phyloP scores from a whole-genome alignment of 2,329 filamentous ascomycete species.

The Aspergillus quadrilineatus region DNA sequence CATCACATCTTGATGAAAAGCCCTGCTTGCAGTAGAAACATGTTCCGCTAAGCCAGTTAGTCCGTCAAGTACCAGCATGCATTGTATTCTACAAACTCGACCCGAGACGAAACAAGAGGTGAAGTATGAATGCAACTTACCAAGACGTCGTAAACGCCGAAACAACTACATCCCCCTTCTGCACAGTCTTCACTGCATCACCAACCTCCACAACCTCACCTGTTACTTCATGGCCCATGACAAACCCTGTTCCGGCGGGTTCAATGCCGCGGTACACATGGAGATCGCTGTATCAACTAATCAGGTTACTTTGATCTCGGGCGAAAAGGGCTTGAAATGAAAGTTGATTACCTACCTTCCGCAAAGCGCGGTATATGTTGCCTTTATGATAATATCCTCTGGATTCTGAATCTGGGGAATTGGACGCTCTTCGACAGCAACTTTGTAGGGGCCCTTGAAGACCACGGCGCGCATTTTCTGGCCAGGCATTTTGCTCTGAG shows the following conservation, averaged over 20 bases:
- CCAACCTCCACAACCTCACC: conserved; percentile 71
- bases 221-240: conserved; percentile 81
- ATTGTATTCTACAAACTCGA: not conserved
- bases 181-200: conserved; percentile 64
- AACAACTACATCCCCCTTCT: conserved; percentile 75
- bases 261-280: conserved; percentile 85
- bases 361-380: conserved; percentile 79
- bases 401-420: conserved; percentile 70
- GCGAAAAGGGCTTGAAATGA: not conserved
- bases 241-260: conserved; percentile 62
- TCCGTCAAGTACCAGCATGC: not conserved
- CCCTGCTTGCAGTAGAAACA: conserved; percentile 85
- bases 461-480: conserved; percentile 79
- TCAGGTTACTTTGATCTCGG: not conserved
- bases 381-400: conserved; percentile 78
- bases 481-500: conserved; percentile 25
- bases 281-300: conserved; percentile 62
- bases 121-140: conserved; percentile 44
- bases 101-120: too few species aligned
- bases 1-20: conserved; percentile 73
- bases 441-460: conserved; percentile 74
- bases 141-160: conserved; percentile 81
- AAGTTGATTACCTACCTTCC: conserved; percentile 61
- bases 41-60: conserved; percentile 49
- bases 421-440: conserved; percentile 76